Evolutionary conservation across 2,329 filamentous ascomycete genomes (phyloP), one percentile per base, ranked within the genome.

Genomic region (Pyricularia pennisetigena): DNA sequence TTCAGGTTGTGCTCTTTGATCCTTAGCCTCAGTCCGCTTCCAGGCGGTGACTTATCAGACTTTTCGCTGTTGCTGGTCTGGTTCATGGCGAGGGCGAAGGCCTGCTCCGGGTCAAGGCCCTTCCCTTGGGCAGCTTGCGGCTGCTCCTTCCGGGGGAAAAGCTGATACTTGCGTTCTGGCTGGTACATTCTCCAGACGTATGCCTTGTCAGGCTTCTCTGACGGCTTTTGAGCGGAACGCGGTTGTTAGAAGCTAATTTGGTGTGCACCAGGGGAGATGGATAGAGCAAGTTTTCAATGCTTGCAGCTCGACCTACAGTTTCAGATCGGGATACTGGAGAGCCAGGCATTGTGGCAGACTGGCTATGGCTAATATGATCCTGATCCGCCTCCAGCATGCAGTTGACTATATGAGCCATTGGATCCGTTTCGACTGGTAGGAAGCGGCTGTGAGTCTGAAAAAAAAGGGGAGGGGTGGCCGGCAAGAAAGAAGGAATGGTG

Each of bases 391-490:
- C 81, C 72, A 83, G 78, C 78, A 88, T 81, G 75, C 86, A 87
- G 73, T 79, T 83, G 75, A 83, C 84, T 77, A 88, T 88, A 76
- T 89, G 86, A 78, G 85, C 85, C 86, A 88, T 88, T 77, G 76
- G 71, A 72, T 73, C 24, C 24, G 35, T 29, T 29, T 23, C 14
- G 49, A 67, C 23, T 32, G 26, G 59, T n/a, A 29, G 59, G 14
- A 32, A 29, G 26, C 26, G 24, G 26, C 28, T 41, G 66, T n/a
- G 23, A 59, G 30, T 12, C 14, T 26, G 65, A 30, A 26, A 30
- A 59, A 12, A n/a, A n/a, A n/a, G n/a, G n/a, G n/a, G n/a, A n/a
- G 49, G 28, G 23, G 23, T 9, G n/a, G 20, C 24, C 35, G 4
- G 41, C 28, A 29, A 29, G 24, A 59, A 23, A 24, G 20, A 32